These are phyloP conservation scores for Hura crepitans DNA, from an alignment of 441 rosid genomes.

Conservation along the genomic window DNA sequence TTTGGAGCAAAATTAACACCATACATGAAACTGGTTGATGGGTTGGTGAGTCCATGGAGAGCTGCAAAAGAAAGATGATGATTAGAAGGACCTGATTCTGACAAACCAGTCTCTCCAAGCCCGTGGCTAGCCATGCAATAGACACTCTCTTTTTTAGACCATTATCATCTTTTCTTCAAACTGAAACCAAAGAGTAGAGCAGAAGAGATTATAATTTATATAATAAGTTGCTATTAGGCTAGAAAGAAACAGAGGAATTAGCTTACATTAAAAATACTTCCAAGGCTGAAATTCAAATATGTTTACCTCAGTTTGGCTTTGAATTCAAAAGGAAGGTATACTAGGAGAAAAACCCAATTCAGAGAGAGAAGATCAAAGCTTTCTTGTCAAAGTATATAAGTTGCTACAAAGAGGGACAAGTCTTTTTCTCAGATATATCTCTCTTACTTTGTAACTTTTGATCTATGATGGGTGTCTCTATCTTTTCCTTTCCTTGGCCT, in stretches of 20 bases:
- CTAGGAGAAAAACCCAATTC: conserved; percentile 26
- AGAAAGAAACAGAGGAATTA: no score
- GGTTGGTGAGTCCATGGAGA: conserved; percentile 66
- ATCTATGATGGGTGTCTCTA: conserved; percentile 45
- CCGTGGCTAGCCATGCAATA: conserved; percentile 74
- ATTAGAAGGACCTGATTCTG: conserved; percentile 60
- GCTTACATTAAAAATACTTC: not conserved
- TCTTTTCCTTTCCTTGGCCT: conserved; percentile 31
- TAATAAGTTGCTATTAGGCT: no score
- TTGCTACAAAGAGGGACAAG: conserved; percentile 50
- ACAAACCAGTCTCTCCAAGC: conserved; percentile 65
- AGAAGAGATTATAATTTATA: no score
- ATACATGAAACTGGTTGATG: conserved; percentile 48
- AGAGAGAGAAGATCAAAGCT: conserved; percentile 36
- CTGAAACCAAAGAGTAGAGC: conserved; percentile 22
- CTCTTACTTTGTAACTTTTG: conserved; percentile 29
- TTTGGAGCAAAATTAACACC: not conserved
- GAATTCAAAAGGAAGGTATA: no score
- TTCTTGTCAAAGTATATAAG: conserved; percentile 54
- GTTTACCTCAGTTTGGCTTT: conserved; percentile 27
- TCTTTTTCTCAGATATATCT: conserved; percentile 41
- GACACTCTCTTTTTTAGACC: conserved; percentile 29
- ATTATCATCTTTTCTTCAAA: conserved; percentile 30
- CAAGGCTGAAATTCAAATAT: not conserved
- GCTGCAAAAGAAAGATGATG: conserved; percentile 65